Conservation (phyloP, 495 filamentous ascomycete species). For the Poronia punctata region DNA sequence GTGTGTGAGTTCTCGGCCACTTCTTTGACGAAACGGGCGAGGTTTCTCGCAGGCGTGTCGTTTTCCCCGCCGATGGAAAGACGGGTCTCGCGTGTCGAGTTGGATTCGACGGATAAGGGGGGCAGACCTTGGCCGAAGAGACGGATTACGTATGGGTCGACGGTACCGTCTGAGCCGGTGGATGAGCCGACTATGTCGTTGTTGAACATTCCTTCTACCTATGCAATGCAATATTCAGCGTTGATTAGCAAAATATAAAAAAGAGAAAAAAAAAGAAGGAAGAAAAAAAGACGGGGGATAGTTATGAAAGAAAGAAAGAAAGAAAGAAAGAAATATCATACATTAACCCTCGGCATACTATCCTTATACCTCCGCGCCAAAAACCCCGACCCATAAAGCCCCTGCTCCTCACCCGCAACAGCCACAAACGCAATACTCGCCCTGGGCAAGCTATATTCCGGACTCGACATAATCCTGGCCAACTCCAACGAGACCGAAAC, state of each 20-base stretch:
- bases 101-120: constrained; percentile 29
- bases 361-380: constrained; percentile 42
- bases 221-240: too few species aligned
- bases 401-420: constrained; percentile 48
- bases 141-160: constrained; percentile 40
- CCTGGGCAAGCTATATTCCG: constrained; percentile 25
- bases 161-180: constrained; percentile 29
- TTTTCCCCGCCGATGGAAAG: constrained; percentile 45
- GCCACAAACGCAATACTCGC: constrained; percentile 48
- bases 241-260: neutral
- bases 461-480: constrained; percentile 37
- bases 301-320: neutral
- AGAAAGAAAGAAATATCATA: constrained; percentile 7
- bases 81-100: constrained; percentile 20
- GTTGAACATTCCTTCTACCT: constrained; percentile 47
- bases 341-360: constrained; percentile 26
- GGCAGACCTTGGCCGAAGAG: constrained; percentile 41
- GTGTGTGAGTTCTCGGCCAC: constrained; percentile 39
- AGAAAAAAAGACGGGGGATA: neutral
- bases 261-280: neutral
- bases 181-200: constrained; percentile 47
- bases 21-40: constrained; percentile 47
- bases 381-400: constrained; percentile 39
- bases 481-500: constrained; percentile 41
- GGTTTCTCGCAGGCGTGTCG: constrained; percentile 45